Conservation (phyloP, 495 filamentous ascomycete species). For the Aspergillus ostianus region DNA sequence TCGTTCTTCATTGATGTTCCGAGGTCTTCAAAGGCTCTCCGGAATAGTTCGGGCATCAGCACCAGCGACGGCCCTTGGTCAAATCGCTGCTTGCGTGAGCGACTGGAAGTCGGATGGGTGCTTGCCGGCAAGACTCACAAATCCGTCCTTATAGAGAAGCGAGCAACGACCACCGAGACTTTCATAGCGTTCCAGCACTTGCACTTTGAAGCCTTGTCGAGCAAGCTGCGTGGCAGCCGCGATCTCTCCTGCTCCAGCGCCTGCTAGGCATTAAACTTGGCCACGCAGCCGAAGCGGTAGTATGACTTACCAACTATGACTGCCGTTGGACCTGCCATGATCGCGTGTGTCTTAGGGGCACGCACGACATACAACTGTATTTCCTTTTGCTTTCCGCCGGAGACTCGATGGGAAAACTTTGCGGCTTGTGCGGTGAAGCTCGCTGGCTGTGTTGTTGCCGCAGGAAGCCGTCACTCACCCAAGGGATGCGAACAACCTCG, state of each 20-base stretch:
- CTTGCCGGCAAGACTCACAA: conserved; percentile 30
- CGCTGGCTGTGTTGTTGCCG: too few species aligned
- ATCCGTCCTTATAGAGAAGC: conserved; percentile 52
- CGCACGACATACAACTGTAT: too few species aligned
- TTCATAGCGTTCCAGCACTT: conserved; percentile 65
- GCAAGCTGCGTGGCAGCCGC: conserved; percentile 64
- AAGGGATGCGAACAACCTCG: too few species aligned
- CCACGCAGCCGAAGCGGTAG: too few species aligned
- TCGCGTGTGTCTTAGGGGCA: too few species aligned
- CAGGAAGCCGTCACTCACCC: too few species aligned
- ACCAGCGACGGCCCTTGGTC: conserved; percentile 71
- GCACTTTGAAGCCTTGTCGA: conserved; percentile 62
- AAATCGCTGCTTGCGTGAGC: conserved; percentile 48
- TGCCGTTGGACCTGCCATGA: neutral
- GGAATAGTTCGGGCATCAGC: conserved; percentile 64
- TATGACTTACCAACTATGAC: neutral
- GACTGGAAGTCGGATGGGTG: conserved; percentile 7
- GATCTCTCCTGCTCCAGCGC: conserved; percentile 67
- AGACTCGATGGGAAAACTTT: too few species aligned
- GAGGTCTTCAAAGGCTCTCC: conserved; percentile 61
- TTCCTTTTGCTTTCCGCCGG: too few species aligned
- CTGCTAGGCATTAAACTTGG: conserved; percentile 25
- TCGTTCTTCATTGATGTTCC: conserved; percentile 58
- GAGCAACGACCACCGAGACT: conserved; percentile 67
- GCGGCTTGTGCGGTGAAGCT: too few species aligned